Percentiles rank a stretch among this genome's conserved stretches.
phyloP scores from a whole-genome alignment of 371 early-diverging fungal species.

The Mortierella sp. region DNA sequence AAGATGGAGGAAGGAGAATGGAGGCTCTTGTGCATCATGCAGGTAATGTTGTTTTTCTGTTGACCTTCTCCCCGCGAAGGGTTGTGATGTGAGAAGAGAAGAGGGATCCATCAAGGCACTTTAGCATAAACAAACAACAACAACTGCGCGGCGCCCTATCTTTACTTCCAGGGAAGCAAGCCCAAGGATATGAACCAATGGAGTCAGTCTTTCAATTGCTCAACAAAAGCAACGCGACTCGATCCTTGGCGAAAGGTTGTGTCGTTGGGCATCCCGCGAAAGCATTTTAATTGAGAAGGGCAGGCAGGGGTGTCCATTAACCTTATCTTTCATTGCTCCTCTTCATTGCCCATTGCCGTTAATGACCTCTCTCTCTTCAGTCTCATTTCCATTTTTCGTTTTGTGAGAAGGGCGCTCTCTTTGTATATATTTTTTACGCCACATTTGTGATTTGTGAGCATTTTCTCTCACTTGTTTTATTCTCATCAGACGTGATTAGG shows the following conservation, averaged over 20 bases:
- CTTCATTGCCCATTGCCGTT: too few species aligned
- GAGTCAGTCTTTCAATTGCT: too few species aligned
- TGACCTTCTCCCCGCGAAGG: not conserved
- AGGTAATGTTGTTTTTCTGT: not conserved
- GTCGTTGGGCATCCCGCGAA: too few species aligned
- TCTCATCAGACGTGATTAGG: too few species aligned
- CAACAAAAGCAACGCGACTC: not conserved
- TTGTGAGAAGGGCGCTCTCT: too few species aligned
- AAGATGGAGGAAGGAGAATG: not conserved
- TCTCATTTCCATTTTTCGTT: too few species aligned
- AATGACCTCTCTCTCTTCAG: not conserved
- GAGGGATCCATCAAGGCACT: not conserved
- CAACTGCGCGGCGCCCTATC: too few species aligned
- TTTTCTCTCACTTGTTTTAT: too few species aligned
- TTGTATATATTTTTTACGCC: too few species aligned
- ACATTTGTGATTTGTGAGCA: too few species aligned
- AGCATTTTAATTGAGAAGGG: not conserved
- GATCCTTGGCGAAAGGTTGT: not conserved
- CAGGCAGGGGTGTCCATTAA: not conserved
- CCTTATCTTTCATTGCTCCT: not conserved
- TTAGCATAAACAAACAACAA: not conserved
- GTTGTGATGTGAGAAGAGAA: not conserved
- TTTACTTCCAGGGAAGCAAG: not conserved
- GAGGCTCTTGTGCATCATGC: constrained; percentile 10
- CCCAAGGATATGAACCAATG: not conserved